Conservation (phyloP, 192 early-diverging fungal species). For the Backusella australiensis region DNA sequence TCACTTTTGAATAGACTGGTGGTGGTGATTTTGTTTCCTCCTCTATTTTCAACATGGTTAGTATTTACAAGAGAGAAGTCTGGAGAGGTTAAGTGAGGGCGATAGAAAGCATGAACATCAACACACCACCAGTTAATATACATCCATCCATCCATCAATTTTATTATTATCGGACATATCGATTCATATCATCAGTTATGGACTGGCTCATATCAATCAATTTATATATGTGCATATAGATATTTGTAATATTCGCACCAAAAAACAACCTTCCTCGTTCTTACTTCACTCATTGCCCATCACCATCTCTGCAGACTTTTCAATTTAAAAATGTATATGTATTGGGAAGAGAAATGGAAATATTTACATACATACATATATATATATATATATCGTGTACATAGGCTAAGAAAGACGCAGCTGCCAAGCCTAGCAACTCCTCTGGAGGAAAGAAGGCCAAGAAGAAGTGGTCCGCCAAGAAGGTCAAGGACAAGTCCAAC, state of each 20-base stretch:
- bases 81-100: not conserved
- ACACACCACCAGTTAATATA: not conserved
- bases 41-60: slow-evolving; percentile 19
- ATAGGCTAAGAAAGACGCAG: slow-evolving; percentile 61
- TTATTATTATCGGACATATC: not conserved
- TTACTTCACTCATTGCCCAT: not conserved
- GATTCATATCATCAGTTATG: not conserved
- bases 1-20: not conserved
- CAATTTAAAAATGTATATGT: not conserved
- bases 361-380: not conserved
- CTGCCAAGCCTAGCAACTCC: slow-evolving; percentile 54
- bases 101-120: not conserved
- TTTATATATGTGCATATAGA: not conserved
- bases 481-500: slow-evolving; percentile 99
- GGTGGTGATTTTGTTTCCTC: slow-evolving; percentile 4
- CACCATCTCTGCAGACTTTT: not conserved
- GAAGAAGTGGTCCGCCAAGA: slow-evolving; percentile 99
- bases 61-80: slow-evolving; percentile 11
- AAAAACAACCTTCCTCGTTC: not conserved
- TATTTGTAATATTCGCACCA: not conserved
- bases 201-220: not conserved
- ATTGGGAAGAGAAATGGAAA: not conserved
- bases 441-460: slow-evolving; percentile 62
- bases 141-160: not conserved
- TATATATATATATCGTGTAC: not conserved